These are phyloP conservation scores for Anisogramma anomala DNA, from an alignment of 2,329 filamentous ascomycete genomes.

Conservation along the genomic window DNA sequence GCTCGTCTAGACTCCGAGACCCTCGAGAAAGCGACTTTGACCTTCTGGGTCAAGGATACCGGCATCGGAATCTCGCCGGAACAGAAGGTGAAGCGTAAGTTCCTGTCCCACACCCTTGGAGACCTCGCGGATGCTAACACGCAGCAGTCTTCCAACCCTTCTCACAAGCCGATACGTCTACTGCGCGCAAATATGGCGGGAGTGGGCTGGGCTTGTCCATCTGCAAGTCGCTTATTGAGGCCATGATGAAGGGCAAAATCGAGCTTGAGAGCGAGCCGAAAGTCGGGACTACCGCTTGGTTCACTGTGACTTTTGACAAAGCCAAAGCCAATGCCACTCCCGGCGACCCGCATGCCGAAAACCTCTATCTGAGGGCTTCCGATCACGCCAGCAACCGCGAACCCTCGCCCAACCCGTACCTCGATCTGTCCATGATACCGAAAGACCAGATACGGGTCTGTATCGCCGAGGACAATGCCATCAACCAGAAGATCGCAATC, in stretches of 20 bases:
- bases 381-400: slow-evolving; percentile 23
- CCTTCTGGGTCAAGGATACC: slow-evolving; percentile 79
- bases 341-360: slow-evolving; percentile 30
- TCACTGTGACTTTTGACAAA: slow-evolving; percentile 78
- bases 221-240: slow-evolving; percentile 87
- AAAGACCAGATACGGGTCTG: slow-evolving; percentile 74
- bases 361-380: slow-evolving; percentile 15
- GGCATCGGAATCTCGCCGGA: slow-evolving; percentile 83
- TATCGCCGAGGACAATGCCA: slow-evolving; percentile 89
- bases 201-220: slow-evolving; percentile 87
- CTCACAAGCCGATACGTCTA: slow-evolving; percentile 83
- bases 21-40: slow-evolving; percentile 58
- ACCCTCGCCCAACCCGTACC: slow-evolving; percentile 32
- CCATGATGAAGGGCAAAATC: slow-evolving; percentile 80
- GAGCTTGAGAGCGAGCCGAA: slow-evolving; percentile 67
- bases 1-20: slow-evolving; percentile 63
- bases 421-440: slow-evolving; percentile 61
- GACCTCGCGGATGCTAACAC: too few species aligned
- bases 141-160: slow-evolving; percentile 62
- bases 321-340: slow-evolving; percentile 51
- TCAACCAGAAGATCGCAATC: slow-evolving; percentile 89
- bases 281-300: slow-evolving; percentile 60
- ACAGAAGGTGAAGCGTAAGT: slow-evolving; percentile 54
- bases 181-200: slow-evolving; percentile 80
- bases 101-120: too few species aligned